A percentile compares a stretch with the other conserved stretches of the same genome.
phyloP scores from a whole-genome alignment of 352 stramenopile genomes.

The Discostella stelligera region DNA sequence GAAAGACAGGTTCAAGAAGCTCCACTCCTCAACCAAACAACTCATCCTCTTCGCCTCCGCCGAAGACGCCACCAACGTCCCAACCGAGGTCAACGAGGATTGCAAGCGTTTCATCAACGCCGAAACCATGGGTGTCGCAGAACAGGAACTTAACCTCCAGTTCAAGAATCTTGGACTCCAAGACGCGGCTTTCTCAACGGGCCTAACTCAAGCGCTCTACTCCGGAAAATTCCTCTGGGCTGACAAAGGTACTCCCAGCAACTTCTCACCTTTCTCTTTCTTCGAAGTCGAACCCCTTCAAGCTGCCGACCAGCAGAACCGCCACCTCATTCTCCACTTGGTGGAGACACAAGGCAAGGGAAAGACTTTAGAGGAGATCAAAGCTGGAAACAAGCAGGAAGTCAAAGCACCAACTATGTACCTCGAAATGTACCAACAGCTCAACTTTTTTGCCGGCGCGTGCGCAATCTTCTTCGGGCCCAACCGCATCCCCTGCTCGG shows the following conservation, averaged over 20 bases:
- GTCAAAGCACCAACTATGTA: conserved; percentile 1
- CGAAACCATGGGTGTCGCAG: conserved; percentile 58
- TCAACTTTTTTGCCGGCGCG: too few relatives aligned
- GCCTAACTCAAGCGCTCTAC: neutral
- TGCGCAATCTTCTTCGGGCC: too few relatives aligned
- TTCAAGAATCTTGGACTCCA: conserved; percentile 61
- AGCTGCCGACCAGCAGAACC: neutral
- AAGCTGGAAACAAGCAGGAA: neutral
- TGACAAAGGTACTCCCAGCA: neutral
- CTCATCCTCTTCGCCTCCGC: neutral
- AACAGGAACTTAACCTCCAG: conserved; percentile 90
- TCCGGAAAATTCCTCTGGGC: neutral
- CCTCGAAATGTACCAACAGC: neutral
- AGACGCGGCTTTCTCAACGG: neutral
- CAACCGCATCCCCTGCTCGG: too few relatives aligned
- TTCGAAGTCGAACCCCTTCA: conserved; percentile 3
- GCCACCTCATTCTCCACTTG: neutral
- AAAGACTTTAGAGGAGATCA: neutral
- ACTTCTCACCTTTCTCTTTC: conserved; percentile 5
- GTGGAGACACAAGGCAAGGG: conserved; percentile 10
- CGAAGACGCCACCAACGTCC: neutral
- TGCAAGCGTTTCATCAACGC: neutral
- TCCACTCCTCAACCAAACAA: neutral
- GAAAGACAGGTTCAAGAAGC: conserved; percentile 3
- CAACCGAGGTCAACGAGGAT: neutral